Evolutionary conservation across 1,284 basidiomycete species (phyloP), one percentile per base, ranked within the genome.

Genomic region (Ceratobasidium sp.): DNA sequence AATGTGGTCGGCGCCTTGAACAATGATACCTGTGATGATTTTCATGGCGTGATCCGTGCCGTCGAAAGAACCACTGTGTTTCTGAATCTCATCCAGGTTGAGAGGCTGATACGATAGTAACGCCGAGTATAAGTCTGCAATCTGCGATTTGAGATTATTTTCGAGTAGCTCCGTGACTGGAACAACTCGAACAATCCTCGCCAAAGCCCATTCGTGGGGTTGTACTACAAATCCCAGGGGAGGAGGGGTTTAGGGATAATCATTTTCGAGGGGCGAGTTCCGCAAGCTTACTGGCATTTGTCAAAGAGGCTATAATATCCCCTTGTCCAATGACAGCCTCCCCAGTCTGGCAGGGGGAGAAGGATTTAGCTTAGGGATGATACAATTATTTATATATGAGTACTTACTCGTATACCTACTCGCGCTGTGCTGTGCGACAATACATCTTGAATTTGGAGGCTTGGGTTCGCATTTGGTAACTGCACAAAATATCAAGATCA

Each of bases 81-180:
- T 22, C 9, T 8, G 9, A 8, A 43, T 43, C 0, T 6, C 37
- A 7, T 29, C 24, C 4, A 59, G 29, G 24, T 16, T 1, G 9
- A 19, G 13, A n/a, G 68, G 68, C n/a, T 2, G 27, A 41, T 71
- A 59, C 0, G 68, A 59, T 7, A 71, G 54, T 13, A 54, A 39
- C n/a, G 37, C 13, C 1, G 39, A 41, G 27, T 71, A 49, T n/a
- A 71, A n/a, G 0, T 59, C 19, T 6, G 14, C 0, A 0, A 71
- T 1, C n/a, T 58, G 7, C 8, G 14, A 11, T 49, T 71, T 24
- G 31, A 71, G 34, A 5, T 58, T 41, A 9, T 27, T 9, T n/a
- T 27, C 11, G 14, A 71, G 54, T 2, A 71, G 43, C 19, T 58
- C 41, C 3, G 31, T 46, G 5, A 49, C 43, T 9, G 68, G 68